Conservation (phyloP, 805 yeast genomes). For the Candida cerambycidarum region DNA sequence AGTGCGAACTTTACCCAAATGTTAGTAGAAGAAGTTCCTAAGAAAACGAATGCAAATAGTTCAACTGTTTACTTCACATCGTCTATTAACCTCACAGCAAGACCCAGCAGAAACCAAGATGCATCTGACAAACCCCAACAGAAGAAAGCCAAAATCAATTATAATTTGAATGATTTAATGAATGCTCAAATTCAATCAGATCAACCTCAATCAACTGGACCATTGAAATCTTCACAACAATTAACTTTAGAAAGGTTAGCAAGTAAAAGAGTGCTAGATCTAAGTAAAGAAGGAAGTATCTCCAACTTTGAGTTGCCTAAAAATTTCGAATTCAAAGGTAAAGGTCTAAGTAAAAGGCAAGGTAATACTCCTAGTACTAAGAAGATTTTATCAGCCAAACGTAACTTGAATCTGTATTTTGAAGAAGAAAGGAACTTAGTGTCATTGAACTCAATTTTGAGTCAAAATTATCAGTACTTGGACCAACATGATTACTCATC, state of each 20-base stretch:
- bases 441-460: constrained; percentile 41
- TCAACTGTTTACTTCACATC: constrained; percentile 43
- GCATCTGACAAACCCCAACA: constrained; percentile 25
- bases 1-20: no score
- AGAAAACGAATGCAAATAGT: constrained; percentile 25
- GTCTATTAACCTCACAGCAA: constrained; percentile 41
- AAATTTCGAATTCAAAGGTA: constrained; percentile 33
- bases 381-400: constrained; percentile 39
- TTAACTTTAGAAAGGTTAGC: constrained; percentile 41
- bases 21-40: constrained; percentile 47
- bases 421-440: constrained; percentile 47
- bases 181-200: constrained; percentile 41
- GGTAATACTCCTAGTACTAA: constrained; percentile 47
- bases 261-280: constrained; percentile 34
- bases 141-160: constrained; percentile 43
- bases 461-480: constrained; percentile 40
- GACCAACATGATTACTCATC: constrained; percentile 29
- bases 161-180: constrained; percentile 43
- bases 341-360: constrained; percentile 22
- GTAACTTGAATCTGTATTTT: constrained; percentile 44
- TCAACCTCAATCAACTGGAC: constrained; percentile 27
- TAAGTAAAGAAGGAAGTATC: constrained; percentile 31
- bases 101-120: constrained; percentile 25
- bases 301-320: constrained; percentile 43
- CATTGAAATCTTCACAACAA: constrained; percentile 42